phyloP scores from a whole-genome alignment of 192 early-diverging fungal species.

The Coemansia sp. region DNA sequence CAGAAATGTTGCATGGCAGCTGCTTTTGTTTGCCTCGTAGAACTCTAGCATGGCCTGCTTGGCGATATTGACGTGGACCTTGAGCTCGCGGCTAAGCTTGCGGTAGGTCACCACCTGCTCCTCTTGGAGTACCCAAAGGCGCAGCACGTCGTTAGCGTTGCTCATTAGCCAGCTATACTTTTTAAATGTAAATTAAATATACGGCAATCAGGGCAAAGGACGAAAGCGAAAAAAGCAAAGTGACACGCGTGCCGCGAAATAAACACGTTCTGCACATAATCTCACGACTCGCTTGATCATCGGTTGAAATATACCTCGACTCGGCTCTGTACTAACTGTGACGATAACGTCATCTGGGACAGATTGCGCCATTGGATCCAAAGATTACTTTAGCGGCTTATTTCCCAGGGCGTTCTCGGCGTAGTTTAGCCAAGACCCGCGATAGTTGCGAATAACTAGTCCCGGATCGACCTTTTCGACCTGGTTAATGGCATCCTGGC shows the following conservation, averaged over 20 bases:
- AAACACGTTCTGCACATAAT: neutral
- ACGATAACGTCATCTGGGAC: constrained; percentile 17
- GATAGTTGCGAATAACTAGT: constrained; percentile 48
- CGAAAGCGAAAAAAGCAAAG: neutral
- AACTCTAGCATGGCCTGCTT: constrained; percentile 37
- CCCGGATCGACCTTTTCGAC: constrained; percentile 54
- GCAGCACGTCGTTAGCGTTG: constrained; percentile 26
- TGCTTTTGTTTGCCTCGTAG: constrained; percentile 23
- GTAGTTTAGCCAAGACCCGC: constrained; percentile 54
- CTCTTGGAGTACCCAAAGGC: constrained; percentile 35
- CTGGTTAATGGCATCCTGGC: constrained; percentile 60
- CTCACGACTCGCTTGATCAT: neutral
- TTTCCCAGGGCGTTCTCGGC: constrained; percentile 35
- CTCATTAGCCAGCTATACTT: constrained; percentile 13
- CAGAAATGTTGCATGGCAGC: constrained; percentile 42
- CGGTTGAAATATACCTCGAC: neutral
- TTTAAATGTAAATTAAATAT: neutral
- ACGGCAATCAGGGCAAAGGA: neutral
- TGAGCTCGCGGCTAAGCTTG: constrained; percentile 47
- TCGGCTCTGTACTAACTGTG: constrained; percentile 18
- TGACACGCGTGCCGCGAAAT: neutral
- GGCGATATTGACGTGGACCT: constrained; percentile 39
- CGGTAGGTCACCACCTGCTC: constrained; percentile 50
- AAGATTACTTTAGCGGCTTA: constrained; percentile 26
- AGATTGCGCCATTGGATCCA: neutral